A percentile compares a stretch with the other conserved stretches of the same genome.
Evolutionary conservation across 2,329 filamentous ascomycete genomes (phyloP).

Genomic region (Apiospora rasikravindrae): DNA sequence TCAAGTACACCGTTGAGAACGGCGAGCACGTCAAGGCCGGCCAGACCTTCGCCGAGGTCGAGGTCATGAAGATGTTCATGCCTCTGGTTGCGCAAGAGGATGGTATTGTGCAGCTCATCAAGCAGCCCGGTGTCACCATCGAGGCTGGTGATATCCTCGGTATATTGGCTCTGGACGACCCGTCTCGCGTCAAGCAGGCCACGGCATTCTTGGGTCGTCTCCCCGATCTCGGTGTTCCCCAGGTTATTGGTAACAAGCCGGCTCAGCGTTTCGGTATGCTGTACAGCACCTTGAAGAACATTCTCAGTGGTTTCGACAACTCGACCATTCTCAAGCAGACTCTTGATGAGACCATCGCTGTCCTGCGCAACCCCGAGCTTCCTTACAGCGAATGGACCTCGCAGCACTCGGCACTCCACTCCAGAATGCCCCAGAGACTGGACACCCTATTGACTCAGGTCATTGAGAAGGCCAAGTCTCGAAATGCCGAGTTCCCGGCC

Average conservation of each 20-base stretch:
- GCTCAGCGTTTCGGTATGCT: conserved; percentile 84
- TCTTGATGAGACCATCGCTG: conserved; percentile 86
- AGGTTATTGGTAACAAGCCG: conserved; percentile 88
- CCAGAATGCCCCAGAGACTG: conserved; percentile 94
- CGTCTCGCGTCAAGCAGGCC: conserved; percentile 94
- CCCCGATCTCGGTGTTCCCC: conserved; percentile 83
- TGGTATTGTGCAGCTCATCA: conserved; percentile 96
- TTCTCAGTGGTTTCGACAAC: conserved; percentile 94
- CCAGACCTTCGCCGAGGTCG: conserved; percentile 93
- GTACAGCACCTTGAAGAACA: conserved; percentile 80
- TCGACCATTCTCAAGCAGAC: conserved; percentile 92
- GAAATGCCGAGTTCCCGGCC: conserved; percentile 87
- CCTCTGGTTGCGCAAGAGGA: conserved; percentile 93
- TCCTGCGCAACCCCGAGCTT: conserved; percentile 86
- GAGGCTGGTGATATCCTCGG: conserved; percentile 98
- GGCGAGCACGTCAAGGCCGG: conserved; percentile 91
- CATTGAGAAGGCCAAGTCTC: conserved; percentile 79
- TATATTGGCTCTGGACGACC: conserved; percentile 93
- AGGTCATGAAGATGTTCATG: conserved; percentile 99
- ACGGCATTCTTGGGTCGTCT: conserved; percentile 92
- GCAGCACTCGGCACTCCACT: conserved; percentile 94
- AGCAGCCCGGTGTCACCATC: conserved; percentile 97
- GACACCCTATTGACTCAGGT: conserved; percentile 82
- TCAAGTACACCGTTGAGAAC: conserved; percentile 97
- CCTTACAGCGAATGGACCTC: conserved; percentile 97